Evolutionary conservation across 78 protist species (phyloP).

Genomic region (Bigelowiella natans): DNA sequence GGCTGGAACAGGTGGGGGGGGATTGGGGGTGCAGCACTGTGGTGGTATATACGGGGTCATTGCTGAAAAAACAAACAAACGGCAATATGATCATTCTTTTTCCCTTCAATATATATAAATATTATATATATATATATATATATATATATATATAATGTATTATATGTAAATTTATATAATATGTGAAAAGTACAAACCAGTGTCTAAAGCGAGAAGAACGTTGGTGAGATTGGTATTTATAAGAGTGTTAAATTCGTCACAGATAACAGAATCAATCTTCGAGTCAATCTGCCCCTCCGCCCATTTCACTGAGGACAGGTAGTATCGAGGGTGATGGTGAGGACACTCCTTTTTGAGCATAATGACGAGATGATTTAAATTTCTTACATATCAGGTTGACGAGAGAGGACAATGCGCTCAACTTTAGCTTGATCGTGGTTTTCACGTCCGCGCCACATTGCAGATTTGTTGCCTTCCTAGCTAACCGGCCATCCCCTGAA

Average conservation of each 20-base stretch:
- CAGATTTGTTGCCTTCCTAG: background rate
- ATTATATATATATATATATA: no score
- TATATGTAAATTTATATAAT: no score
- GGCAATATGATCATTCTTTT: no score
- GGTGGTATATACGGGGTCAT: background rate
- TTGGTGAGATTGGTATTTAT: background rate
- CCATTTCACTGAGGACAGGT: background rate
- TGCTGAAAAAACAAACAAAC: no score
- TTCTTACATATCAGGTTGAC: background rate
- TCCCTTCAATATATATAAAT: no score
- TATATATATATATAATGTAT: no score
- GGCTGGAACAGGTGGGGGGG: background rate
- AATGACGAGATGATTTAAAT: background rate
- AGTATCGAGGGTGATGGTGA: no score
- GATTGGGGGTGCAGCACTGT: background rate
- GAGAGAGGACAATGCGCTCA: background rate
- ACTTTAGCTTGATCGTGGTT: background rate
- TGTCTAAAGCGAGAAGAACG: background rate
- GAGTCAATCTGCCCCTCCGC: background rate
- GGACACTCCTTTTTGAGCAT: no score
- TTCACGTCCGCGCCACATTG: background rate
- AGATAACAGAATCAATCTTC: background rate
- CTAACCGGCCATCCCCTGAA: background rate
- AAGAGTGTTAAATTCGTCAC: background rate
- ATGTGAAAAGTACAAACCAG: background rate